Evolutionary conservation across 2,329 filamentous ascomycete species (phyloP).

Genomic region (Cercospora sp.): DNA sequence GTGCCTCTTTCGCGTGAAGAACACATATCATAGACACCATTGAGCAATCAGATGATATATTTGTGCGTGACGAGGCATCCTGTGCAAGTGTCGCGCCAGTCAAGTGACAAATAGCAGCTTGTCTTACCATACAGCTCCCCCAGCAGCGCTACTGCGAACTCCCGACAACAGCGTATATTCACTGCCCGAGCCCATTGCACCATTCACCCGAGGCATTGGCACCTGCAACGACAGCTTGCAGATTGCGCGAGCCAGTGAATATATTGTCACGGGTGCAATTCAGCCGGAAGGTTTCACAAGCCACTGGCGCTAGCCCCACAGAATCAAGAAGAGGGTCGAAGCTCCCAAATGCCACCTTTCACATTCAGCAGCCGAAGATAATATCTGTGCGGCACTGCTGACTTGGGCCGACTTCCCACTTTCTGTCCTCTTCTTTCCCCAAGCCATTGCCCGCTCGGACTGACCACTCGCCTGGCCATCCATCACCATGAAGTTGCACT

Average conservation of each 20-base stretch:
- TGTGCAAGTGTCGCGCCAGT: background rate
- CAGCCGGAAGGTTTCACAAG: slow-evolving; percentile 6
- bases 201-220: background rate
- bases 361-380: slow-evolving; percentile 3
- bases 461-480: background rate
- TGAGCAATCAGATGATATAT: background rate
- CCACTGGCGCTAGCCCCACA: slow-evolving; percentile 9
- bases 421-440: slow-evolving; percentile 6
- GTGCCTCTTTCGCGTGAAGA: background rate
- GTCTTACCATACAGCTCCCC: background rate
- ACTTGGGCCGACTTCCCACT: background rate
- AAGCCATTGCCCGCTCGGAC: slow-evolving; percentile 10
- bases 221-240: background rate
- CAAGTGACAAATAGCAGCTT: background rate
- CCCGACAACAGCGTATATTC: background rate
- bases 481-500: slow-evolving; percentile 20
- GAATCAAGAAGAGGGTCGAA: slow-evolving; percentile 7
- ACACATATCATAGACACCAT: background rate
- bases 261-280: background rate
- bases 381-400: slow-evolving; percentile 1
- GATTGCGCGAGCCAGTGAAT: background rate
- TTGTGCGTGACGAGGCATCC: background rate
- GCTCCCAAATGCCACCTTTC: slow-evolving; percentile 9
- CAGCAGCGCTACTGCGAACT: background rate
- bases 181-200: background rate